Evolutionary conservation across 352 stramenopile species (phyloP).

Genomic region (Phytopythium litorale): DNA sequence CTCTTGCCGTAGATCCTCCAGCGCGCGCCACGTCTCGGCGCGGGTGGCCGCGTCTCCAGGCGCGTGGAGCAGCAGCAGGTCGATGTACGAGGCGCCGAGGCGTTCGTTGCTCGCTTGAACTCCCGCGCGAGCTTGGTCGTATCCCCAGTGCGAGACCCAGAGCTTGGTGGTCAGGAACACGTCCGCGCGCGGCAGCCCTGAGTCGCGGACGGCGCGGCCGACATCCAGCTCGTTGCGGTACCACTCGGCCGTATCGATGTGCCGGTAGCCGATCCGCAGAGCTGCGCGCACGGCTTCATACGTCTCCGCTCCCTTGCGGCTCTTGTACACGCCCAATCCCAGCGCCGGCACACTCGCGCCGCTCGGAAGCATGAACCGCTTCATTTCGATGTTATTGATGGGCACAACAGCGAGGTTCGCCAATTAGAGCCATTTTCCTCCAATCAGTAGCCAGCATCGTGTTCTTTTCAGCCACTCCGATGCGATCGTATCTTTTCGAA

Average conservation of each 20-base stretch:
- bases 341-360: conserved; percentile 16
- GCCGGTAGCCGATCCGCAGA: conserved; percentile 52
- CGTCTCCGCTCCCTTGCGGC: conserved; percentile 12
- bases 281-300: conserved; percentile 20
- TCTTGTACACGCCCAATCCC: conserved; percentile 25
- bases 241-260: conserved; percentile 70
- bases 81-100: conserved; percentile 46
- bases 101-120: conserved; percentile 28
- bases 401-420: not conserved
- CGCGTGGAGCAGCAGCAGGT: conserved; percentile 63
- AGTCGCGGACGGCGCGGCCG: conserved; percentile 42
- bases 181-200: conserved; percentile 46
- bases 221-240: conserved; percentile 77
- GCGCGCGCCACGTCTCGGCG: conserved; percentile 23
- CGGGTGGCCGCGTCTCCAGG: conserved; percentile 30
- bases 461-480: not conserved
- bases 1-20: conserved; percentile 20
- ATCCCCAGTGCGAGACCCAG: conserved; percentile 39
- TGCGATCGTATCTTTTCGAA: conserved; percentile 6
- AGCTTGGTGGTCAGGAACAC: conserved; percentile 77
- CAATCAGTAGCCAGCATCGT: not conserved
- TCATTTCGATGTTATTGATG: conserved; percentile 1
- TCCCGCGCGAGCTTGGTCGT: conserved; percentile 36
- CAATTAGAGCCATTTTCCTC: not conserved
- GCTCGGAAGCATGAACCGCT: conserved; percentile 13